These are phyloP conservation scores for Spizellomyces punctatus DNA, from an alignment of 192 early-diverging fungal species.

Conservation along the genomic window DNA sequence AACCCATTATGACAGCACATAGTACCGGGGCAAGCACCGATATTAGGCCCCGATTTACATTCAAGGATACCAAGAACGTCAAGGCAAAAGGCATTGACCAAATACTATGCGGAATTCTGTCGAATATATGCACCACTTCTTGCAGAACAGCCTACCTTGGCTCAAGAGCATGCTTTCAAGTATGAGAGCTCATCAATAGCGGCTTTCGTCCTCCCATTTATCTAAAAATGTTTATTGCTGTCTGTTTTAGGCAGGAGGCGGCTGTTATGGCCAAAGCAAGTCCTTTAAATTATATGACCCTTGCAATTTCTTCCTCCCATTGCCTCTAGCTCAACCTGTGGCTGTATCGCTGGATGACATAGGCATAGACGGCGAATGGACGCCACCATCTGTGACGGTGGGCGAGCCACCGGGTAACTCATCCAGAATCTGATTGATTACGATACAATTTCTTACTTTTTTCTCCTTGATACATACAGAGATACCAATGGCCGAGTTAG, in stretches of 20 bases:
- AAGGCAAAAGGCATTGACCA: constrained; percentile 41
- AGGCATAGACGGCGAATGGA: constrained; percentile 68
- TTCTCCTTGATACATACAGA: background rate
- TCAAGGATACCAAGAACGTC: constrained; percentile 34
- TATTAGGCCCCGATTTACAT: constrained; percentile 10
- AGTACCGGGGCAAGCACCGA: constrained; percentile 6
- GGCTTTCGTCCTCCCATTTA: constrained; percentile 42
- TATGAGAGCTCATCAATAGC: constrained; percentile 49
- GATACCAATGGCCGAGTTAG: background rate
- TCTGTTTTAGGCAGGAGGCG: constrained; percentile 39
- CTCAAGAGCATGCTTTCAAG: constrained; percentile 54
- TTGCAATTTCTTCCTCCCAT: too few relatives aligned
- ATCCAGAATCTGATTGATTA: constrained; percentile 18
- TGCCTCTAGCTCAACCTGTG: too few relatives aligned
- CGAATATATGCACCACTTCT: constrained; percentile 59
- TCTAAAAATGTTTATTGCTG: constrained; percentile 34
- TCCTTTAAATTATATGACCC: constrained; percentile 14
- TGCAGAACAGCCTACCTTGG: constrained; percentile 27
- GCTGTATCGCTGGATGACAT: constrained; percentile 50
- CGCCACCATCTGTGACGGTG: background rate
- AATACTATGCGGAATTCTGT: constrained; percentile 48
- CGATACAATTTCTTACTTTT: constrained; percentile 24
- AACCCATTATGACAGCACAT: background rate
- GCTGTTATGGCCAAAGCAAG: constrained; percentile 17
- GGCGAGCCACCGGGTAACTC: background rate